These are phyloP conservation scores for Pneumocystis carinii DNA, from an alignment of 1,139 yeast species.

Conservation along the genomic window DNA sequence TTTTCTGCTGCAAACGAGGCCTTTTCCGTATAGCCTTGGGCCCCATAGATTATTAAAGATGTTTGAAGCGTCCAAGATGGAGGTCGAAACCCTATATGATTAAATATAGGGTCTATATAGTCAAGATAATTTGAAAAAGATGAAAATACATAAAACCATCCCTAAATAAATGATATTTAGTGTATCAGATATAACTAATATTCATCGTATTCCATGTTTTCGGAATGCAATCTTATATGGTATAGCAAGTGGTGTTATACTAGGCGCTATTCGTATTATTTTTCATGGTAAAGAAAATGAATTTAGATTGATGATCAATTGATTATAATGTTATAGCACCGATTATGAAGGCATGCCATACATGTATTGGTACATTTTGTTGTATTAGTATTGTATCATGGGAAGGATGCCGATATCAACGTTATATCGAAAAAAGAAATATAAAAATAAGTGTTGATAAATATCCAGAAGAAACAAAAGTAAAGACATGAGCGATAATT, in stretches of 20 bases:
- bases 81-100: no score
- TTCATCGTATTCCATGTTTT: neutral
- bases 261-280: neutral
- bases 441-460: neutral
- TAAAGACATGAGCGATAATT: neutral
- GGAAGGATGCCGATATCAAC: conserved; percentile 1
- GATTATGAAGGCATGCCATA: neutral
- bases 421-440: neutral
- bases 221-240: conserved; percentile 1
- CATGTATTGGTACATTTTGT: neutral
- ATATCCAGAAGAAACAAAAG: neutral
- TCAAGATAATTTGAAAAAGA: neutral
- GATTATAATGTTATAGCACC: neutral
- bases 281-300: neutral
- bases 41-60: neutral
- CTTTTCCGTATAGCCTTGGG: neutral
- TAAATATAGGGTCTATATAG: no score
- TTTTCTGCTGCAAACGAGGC: neutral
- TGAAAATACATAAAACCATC: neutral
- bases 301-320: neutral
- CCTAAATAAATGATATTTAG: neutral
- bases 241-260: neutral
- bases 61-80: no score
- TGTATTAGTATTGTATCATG: neutral
- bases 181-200: neutral